phyloP scores from a whole-genome alignment of 2,329 filamentous ascomycete species.

The Sphaerulina vaccinii region DNA sequence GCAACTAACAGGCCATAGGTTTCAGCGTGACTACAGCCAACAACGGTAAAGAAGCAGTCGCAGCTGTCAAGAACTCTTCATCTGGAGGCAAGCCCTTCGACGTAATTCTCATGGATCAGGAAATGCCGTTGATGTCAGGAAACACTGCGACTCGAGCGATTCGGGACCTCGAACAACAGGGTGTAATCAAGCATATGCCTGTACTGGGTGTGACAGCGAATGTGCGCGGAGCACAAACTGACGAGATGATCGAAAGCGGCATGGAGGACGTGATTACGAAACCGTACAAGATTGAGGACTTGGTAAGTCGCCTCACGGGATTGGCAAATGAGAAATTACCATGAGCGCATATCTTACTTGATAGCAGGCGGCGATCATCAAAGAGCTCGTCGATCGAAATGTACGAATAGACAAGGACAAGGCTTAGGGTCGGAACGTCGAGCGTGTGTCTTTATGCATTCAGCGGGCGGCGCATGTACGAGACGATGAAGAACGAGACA shows the following conservation, averaged over 20 bases:
- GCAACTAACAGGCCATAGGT: slow-evolving; percentile 1
- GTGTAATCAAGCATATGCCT: slow-evolving; percentile 26
- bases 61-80: slow-evolving; percentile 25
- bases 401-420: not conserved
- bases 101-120: slow-evolving; percentile 37
- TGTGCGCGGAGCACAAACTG: slow-evolving; percentile 35
- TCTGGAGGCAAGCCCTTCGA: slow-evolving; percentile 29
- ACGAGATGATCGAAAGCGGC: slow-evolving; percentile 34
- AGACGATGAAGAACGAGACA: too few species aligned
- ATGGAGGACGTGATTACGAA: slow-evolving; percentile 38
- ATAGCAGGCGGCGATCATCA: not conserved
- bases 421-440: too few species aligned
- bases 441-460: too few species aligned
- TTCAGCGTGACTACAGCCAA: slow-evolving; percentile 36
- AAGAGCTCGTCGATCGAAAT: not conserved
- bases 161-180: slow-evolving; percentile 27
- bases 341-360: not conserved
- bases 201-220: slow-evolving; percentile 40
- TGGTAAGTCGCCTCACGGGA: slow-evolving; percentile 27
- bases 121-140: slow-evolving; percentile 39
- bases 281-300: slow-evolving; percentile 37
- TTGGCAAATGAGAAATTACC: slow-evolving; percentile 2
- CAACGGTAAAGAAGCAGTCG: slow-evolving; percentile 37
- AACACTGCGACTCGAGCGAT: slow-evolving; percentile 32
- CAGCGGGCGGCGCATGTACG: too few species aligned